Evolutionary conservation across 345 rosid genomes (phyloP).

Genomic region (Pistacia vera): DNA sequence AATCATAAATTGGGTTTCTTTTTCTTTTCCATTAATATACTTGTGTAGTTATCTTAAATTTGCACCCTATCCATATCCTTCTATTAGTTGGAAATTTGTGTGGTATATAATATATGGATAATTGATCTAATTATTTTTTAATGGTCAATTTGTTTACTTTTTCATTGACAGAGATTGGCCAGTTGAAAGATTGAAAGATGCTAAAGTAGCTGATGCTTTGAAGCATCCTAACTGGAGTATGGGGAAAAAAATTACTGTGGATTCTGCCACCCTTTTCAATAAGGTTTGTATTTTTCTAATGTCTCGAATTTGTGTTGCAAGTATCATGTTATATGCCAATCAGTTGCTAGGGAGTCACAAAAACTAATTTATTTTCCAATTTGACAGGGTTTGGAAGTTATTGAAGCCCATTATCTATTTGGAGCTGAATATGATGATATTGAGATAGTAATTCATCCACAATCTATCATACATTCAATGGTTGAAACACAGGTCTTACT

Average conservation of each 20-base stretch:
- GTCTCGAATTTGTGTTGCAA: slow-evolving; percentile 2
- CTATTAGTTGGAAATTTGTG: background rate
- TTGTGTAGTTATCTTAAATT: background rate
- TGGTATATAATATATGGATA: background rate
- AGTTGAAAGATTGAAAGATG: slow-evolving; percentile 88
- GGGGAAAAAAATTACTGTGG: slow-evolving; percentile 98
- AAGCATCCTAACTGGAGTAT: slow-evolving; percentile 97
- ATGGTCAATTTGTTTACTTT: slow-evolving; percentile 19
- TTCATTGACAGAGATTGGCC: slow-evolving; percentile 72
- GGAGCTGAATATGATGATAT: slow-evolving; percentile 90
- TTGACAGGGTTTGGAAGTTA: slow-evolving; percentile 90
- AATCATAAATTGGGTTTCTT: slow-evolving; percentile 5
- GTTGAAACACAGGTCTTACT: slow-evolving; percentile 82
- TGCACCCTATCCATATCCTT: background rate
- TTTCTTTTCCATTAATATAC: background rate
- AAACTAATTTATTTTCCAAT: slow-evolving; percentile 5
- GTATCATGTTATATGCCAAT: slow-evolving; percentile 5
- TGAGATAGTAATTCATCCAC: slow-evolving; percentile 94
- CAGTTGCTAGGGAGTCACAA: background rate
- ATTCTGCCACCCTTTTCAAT: slow-evolving; percentile 96
- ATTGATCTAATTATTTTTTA: background rate
- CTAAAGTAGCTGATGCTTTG: slow-evolving; percentile 91
- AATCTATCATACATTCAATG: slow-evolving; percentile 93
- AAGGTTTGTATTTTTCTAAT: slow-evolving; percentile 49
- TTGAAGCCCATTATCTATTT: slow-evolving; percentile 94